These are phyloP conservation scores for Pestalotiopsis sp. DNA, from an alignment of 2,329 filamentous ascomycete species.

Conservation along the genomic window DNA sequence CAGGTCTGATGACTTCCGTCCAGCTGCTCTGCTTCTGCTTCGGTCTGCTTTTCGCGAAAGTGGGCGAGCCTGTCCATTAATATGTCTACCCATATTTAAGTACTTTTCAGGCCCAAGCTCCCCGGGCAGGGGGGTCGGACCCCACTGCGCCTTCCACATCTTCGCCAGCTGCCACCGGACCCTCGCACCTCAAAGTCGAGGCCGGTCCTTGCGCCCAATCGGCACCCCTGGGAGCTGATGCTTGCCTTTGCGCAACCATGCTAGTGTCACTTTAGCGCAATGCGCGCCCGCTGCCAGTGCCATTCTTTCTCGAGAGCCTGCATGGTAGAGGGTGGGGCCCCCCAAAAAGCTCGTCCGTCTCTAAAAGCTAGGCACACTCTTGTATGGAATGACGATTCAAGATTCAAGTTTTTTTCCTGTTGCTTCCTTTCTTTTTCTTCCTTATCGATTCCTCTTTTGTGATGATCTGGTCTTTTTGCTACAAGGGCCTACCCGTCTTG, in stretches of 20 bases:
- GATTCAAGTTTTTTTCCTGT: not conserved
- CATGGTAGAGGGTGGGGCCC: not conserved
- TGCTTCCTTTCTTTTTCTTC: not conserved
- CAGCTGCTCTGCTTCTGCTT: slow-evolving; percentile 1
- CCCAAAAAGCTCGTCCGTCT: not conserved
- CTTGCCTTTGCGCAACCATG: slow-evolving; percentile 11
- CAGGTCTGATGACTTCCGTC: slow-evolving; percentile 20
- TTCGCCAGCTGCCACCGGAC: slow-evolving; percentile 14
- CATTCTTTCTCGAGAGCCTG: slow-evolving; percentile 6
- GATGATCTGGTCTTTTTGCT: slow-evolving; percentile 13
- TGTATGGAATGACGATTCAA: slow-evolving; percentile 10
- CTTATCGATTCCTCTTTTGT: not conserved
- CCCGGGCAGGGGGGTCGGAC: slow-evolving; percentile 2
- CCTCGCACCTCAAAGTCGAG: not conserved
- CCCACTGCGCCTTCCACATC: not conserved
- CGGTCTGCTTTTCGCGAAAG: slow-evolving; percentile 18
- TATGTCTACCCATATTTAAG: slow-evolving; percentile 22
- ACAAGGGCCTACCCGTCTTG: not conserved
- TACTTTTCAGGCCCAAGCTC: slow-evolving; percentile 16
- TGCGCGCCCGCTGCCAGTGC: slow-evolving; percentile 12
- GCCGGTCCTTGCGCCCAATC: slow-evolving; percentile 5
- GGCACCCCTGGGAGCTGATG: slow-evolving; percentile 1
- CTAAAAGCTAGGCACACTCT: not conserved
- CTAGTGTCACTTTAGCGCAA: slow-evolving; percentile 10
- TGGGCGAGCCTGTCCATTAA: slow-evolving; percentile 22